Percentiles rank a stretch among this genome's conserved stretches.
Conservation (phyloP, 805 yeast species). For the Saccharomycopsis fermentans region DNA sequence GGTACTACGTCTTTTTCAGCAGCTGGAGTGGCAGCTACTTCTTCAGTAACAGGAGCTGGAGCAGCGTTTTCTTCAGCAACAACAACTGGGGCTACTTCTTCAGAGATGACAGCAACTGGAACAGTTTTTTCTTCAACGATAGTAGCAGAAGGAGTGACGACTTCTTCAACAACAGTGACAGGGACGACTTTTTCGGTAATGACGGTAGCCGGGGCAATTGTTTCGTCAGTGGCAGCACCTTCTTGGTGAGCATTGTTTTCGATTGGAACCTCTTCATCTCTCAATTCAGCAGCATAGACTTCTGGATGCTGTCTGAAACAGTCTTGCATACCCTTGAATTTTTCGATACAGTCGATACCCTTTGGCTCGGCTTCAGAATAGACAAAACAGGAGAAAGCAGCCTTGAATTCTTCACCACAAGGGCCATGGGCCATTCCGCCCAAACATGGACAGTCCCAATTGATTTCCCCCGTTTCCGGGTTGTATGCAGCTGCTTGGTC, state of each 20-base stretch:
- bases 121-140: neutral
- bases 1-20: neutral
- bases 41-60: slow-evolving; percentile 17
- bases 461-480: slow-evolving; percentile 96
- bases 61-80: slow-evolving; percentile 2
- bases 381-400: slow-evolving; percentile 90
- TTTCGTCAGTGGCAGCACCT: slow-evolving; percentile 13
- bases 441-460: slow-evolving; percentile 98
- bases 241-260: slow-evolving; percentile 16
- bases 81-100: neutral
- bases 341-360: slow-evolving; percentile 89
- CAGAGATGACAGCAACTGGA: neutral
- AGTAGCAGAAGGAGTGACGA: slow-evolving; percentile 17
- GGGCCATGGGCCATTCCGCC: slow-evolving; percentile 98
- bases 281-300: slow-evolving; percentile 81
- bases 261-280: slow-evolving; percentile 57
- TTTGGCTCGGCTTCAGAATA: slow-evolving; percentile 92
- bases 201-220: slow-evolving; percentile 18
- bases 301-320: slow-evolving; percentile 93
- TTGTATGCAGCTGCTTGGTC: slow-evolving; percentile 18
- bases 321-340: slow-evolving; percentile 83
- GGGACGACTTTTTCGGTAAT: slow-evolving; percentile 11
- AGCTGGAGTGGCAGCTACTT: slow-evolving; percentile 17
- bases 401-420: slow-evolving; percentile 92
- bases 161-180: slow-evolving; percentile 17